A percentile compares a stretch with the other conserved stretches of the same genome.
Conservation (phyloP, 169 alveolate species). For the Fabrea salina region DNA sequence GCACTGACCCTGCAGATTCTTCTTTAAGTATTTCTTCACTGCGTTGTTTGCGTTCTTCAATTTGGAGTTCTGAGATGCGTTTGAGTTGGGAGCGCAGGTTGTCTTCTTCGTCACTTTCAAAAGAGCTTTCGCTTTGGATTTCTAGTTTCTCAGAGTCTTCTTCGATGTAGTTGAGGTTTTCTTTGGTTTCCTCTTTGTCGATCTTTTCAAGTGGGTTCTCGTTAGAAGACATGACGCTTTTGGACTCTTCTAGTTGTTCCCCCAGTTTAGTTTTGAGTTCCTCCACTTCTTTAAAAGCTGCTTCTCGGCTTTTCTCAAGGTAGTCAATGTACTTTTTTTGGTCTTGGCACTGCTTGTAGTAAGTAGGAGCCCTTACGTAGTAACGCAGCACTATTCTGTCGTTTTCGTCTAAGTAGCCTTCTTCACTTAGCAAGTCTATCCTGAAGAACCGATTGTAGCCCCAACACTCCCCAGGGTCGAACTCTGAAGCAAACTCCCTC, state of each 20-base stretch:
- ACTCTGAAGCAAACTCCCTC: slow-evolving; percentile 78
- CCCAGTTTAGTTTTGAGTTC: slow-evolving; percentile 30
- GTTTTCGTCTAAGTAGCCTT: slow-evolving; percentile 57
- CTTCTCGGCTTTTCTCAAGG: slow-evolving; percentile 18
- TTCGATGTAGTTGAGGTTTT: background rate
- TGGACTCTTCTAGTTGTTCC: slow-evolving; percentile 29
- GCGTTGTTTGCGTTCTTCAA: background rate
- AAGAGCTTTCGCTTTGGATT: background rate
- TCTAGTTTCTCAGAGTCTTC: background rate
- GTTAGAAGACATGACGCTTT: background rate
- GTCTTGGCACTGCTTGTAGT: slow-evolving; percentile 39
- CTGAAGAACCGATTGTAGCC: slow-evolving; percentile 84
- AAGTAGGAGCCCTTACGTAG: slow-evolving; percentile 72
- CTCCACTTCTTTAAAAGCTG: background rate
- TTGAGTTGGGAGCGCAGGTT: background rate
- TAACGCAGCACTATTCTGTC: slow-evolving; percentile 45
- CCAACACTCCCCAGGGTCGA: slow-evolving; percentile 88
- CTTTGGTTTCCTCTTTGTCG: background rate
- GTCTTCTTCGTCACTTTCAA: background rate
- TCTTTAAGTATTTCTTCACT: background rate
- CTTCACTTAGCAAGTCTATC: slow-evolving; percentile 67
- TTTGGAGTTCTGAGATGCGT: background rate
- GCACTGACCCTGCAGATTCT: background rate
- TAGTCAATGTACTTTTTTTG: slow-evolving; percentile 39
- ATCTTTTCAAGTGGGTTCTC: slow-evolving; percentile 9